A percentile compares a stretch with the other conserved stretches of the same genome.
phyloP scores from a whole-genome alignment of 108 stramenopile species.

The Nitzschia sp. region DNA sequence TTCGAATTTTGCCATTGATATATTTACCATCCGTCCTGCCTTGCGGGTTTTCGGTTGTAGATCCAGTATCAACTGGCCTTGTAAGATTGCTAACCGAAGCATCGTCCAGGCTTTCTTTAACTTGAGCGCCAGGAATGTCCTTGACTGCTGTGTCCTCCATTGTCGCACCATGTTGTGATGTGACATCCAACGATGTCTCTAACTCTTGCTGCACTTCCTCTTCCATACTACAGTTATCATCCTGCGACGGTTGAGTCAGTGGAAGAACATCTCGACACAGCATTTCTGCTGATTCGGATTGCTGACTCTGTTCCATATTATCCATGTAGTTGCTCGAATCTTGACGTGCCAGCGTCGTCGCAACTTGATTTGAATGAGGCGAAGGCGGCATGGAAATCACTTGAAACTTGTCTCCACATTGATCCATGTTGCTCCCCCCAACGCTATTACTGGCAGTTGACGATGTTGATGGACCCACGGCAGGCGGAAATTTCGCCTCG shows the following conservation, averaged over 20 bases:
- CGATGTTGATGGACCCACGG: neutral
- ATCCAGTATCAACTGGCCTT: too few relatives aligned
- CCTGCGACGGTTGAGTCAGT: neutral
- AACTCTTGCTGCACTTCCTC: neutral
- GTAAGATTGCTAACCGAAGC: too few relatives aligned
- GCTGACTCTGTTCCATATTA: neutral
- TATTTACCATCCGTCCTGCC: conserved; percentile 34
- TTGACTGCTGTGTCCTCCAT: neutral
- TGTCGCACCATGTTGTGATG: too few relatives aligned
- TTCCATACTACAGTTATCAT: neutral
- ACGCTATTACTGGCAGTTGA: too few relatives aligned
- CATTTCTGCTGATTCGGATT: neutral
- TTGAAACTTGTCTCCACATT: too few relatives aligned
- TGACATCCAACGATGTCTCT: neutral
- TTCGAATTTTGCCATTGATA: conserved; percentile 46
- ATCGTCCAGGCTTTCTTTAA: too few relatives aligned
- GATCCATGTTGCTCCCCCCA: too few relatives aligned
- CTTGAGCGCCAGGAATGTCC: neutral
- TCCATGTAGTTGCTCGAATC: neutral
- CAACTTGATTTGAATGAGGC: too few relatives aligned
- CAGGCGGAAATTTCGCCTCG: neutral
- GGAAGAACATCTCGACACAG: neutral
- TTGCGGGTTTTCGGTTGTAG: neutral
- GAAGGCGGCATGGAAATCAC: too few relatives aligned
- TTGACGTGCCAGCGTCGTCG: neutral